Conservation (phyloP, 768 basidiomycete genomes). For the Daedaleopsis nitida region DNA sequence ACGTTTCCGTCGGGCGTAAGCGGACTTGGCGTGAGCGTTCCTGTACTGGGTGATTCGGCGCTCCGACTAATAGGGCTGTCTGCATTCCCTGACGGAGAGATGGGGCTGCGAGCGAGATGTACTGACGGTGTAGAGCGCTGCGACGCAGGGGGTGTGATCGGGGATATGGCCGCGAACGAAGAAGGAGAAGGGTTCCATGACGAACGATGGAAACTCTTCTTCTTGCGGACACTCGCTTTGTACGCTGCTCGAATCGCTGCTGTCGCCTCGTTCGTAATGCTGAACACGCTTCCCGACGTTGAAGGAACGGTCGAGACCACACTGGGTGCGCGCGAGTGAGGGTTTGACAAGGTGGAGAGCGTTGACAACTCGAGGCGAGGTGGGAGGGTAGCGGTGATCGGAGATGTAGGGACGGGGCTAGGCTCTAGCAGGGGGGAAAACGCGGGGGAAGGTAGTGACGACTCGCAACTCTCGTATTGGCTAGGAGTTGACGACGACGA, state of each 20-base stretch:
- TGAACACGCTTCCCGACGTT: constrained; percentile 17
- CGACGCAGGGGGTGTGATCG: not conserved
- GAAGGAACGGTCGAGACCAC: constrained; percentile 17
- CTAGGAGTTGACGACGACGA: constrained; percentile 23
- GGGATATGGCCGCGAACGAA: constrained; percentile 1
- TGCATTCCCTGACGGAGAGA: constrained; percentile 1
- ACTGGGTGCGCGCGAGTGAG: constrained; percentile 21
- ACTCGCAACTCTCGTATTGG: constrained; percentile 30
- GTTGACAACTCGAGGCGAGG: constrained; percentile 13
- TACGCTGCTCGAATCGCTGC: constrained; percentile 56
- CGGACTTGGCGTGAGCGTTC: constrained; percentile 17
- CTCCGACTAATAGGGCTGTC: constrained; percentile 15
- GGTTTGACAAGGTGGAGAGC: not conserved
- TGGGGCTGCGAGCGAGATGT: constrained; percentile 1
- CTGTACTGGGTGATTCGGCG: constrained; percentile 11
- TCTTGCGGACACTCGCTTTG: constrained; percentile 48
- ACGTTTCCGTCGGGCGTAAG: constrained; percentile 11
- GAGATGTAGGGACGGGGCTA: constrained; percentile 4
- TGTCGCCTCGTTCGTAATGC: constrained; percentile 29
- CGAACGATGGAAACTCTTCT: constrained; percentile 49
- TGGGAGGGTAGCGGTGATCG: constrained; percentile 11
- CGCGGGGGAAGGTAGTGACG: constrained; percentile 25
- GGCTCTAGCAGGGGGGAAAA: constrained; percentile 17
- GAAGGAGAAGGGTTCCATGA: constrained; percentile 45
- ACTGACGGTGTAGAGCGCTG: not conserved